phyloP scores from a whole-genome alignment of 1,284 basidiomycete genomes.

The Sanghuangporus baumii region DNA sequence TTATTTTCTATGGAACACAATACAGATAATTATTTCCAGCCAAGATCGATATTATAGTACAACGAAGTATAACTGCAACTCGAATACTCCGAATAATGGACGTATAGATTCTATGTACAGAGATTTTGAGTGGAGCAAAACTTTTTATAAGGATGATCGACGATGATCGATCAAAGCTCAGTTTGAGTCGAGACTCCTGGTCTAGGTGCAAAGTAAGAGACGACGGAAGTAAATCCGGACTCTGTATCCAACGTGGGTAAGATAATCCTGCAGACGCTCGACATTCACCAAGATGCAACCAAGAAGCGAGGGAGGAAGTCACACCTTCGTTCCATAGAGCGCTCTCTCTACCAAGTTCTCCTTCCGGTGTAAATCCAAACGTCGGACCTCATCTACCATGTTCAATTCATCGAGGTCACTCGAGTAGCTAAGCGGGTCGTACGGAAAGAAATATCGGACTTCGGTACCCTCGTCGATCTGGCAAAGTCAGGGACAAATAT shows the following conservation, averaged over 20 bases:
- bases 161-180: not conserved
- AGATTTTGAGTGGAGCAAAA: not conserved
- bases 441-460: not conserved
- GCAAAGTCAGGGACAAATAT: not conserved
- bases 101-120: not conserved
- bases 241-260: not conserved
- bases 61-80: not conserved
- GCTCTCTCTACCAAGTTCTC: not conserved
- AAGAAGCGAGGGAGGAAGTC: not conserved
- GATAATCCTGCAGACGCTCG: not conserved
- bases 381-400: not conserved
- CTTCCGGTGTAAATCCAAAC: not conserved
- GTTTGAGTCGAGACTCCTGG: too few relatives aligned
- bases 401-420: not conserved
- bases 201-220: not conserved
- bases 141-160: not conserved
- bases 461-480: conserved; percentile 6
- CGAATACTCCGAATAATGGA: not conserved
- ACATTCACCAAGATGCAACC: not conserved
- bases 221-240: not conserved
- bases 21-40: not conserved
- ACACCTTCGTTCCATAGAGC: not conserved
- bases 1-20: not conserved
- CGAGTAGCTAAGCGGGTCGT: not conserved
- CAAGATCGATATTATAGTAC: not conserved